Base-by-base conservation (phyloP, 1,284 basidiomycete species). In the Quambalaria eucalypti region DNA sequence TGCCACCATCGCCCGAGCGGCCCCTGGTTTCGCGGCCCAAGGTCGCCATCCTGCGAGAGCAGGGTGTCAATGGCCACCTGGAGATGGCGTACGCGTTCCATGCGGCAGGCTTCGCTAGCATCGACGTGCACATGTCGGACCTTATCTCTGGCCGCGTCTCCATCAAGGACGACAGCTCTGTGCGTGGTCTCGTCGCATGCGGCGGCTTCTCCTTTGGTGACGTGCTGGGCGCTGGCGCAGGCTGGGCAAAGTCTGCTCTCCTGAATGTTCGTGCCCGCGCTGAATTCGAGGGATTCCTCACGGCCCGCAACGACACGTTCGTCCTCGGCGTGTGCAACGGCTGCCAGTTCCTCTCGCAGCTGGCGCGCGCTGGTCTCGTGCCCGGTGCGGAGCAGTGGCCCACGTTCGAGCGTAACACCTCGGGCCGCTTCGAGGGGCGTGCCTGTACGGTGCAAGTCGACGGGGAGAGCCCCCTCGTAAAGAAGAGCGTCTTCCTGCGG, bases 141-240 rank as follows among this genome's bases (percentile, higher is more conserved):
- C 84, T 99, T 73, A 84, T 98, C 66, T 80, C 80, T 31, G 88
- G 89, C 48, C 73, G 74, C 12, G 78, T 85, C 48, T 81, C 80
- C 40, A 81, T 99, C 21, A 60, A 76, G 5, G 23, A n/a, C 36
- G 36, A 39, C 36, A 14, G 16, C 10, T 77, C 78, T 48, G 97
- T 97, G 81, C 82, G 83, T 33, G 95, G 95, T 55, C 76, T 98
- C 52, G 93, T 88, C 2, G 93, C 93, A 0, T 97, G 92, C 71
- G 93, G 93, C 56, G 93, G 93, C 5, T 99, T 99, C 81, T 96
- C 92, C 10, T 99, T 96, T 73, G 95, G 93, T 52, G 93, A 98
- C 77, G 93, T 98, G 12, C 83, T 99, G 9, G 93, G 95, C 33
- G 93, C 95, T 4, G 95, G 93, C 14, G 91, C 87, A 72, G 95